Conservation (phyloP, 1,139 yeast species). For the Diutina catenulata region DNA sequence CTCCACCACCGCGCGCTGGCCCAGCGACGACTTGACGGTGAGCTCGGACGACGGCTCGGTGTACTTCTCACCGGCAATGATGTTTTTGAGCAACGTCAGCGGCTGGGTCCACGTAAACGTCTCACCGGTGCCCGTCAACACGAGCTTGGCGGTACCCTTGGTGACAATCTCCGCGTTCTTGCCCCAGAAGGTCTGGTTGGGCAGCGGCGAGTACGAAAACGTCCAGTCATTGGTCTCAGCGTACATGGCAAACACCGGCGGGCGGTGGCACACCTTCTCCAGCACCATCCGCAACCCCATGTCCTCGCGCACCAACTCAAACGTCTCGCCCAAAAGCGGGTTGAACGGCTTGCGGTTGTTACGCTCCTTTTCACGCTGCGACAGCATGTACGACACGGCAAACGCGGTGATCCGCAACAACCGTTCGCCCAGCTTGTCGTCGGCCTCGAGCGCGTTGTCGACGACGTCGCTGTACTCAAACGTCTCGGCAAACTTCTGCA, state of each 20-base stretch:
- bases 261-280: constrained; percentile 76
- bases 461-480: constrained; percentile 66
- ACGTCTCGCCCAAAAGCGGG: constrained; percentile 83
- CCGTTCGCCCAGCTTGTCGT: constrained; percentile 40
- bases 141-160: constrained; percentile 52
- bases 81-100: constrained; percentile 66
- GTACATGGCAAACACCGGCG: constrained; percentile 70
- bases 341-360: constrained; percentile 83
- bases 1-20: constrained; percentile 56
- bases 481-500: constrained; percentile 70
- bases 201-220: constrained; percentile 62
- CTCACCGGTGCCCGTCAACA: constrained; percentile 53
- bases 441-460: constrained; percentile 41
- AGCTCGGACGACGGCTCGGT: constrained; percentile 76
- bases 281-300: constrained; percentile 54
- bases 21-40: constrained; percentile 55
- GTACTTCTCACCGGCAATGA: constrained; percentile 91
- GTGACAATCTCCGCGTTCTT: constrained; percentile 77
- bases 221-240: constrained; percentile 71
- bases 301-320: constrained; percentile 72
- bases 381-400: constrained; percentile 65
- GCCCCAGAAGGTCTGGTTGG: constrained; percentile 92
- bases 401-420: constrained; percentile 67
- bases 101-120: constrained; percentile 75
- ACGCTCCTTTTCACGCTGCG: constrained; percentile 63